Evolutionary conservation across 2,329 filamentous ascomycete species (phyloP).

Genomic region (Diaporthe australafricana): DNA sequence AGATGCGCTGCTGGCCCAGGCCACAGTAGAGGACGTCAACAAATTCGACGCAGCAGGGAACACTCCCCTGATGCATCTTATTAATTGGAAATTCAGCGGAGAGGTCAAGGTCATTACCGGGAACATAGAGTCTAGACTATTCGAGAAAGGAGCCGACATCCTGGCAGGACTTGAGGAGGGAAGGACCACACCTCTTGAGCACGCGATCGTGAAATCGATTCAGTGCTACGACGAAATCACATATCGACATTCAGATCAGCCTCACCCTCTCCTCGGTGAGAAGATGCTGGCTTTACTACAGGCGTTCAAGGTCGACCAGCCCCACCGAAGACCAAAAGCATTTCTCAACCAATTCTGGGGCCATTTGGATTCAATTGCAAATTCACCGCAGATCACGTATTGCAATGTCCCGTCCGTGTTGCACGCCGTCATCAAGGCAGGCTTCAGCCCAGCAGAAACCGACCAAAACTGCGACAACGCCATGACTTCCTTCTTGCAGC

Average conservation of each 20-base stretch:
- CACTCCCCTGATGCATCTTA: not conserved
- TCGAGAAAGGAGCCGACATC: not conserved
- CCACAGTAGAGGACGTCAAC: not conserved
- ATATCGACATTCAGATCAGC: too few relatives aligned
- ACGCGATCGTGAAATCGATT: not conserved
- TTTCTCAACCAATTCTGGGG: not conserved
- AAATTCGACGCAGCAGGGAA: not conserved
- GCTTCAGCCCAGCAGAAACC: not conserved
- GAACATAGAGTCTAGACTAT: not conserved
- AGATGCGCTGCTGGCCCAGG: not conserved
- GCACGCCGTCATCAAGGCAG: not conserved
- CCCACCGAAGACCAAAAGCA: not conserved
- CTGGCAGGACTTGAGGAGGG: not conserved
- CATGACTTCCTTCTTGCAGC: constrained; percentile 1
- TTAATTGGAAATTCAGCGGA: not conserved
- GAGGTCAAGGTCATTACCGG: not conserved
- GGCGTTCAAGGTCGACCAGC: not conserved
- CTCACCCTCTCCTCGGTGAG: not conserved
- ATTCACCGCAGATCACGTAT: too few relatives aligned
- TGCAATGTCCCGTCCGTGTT: not conserved
- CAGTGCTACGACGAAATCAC: too few relatives aligned
- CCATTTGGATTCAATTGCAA: not conserved
- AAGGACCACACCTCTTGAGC: not conserved
- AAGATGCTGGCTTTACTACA: not conserved
- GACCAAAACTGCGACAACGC: not conserved